Evolutionary conservation across 371 early-diverging fungal species (phyloP), one percentile per base, ranked within the genome.

Genomic region (Basidiobolus meristosporus): DNA sequence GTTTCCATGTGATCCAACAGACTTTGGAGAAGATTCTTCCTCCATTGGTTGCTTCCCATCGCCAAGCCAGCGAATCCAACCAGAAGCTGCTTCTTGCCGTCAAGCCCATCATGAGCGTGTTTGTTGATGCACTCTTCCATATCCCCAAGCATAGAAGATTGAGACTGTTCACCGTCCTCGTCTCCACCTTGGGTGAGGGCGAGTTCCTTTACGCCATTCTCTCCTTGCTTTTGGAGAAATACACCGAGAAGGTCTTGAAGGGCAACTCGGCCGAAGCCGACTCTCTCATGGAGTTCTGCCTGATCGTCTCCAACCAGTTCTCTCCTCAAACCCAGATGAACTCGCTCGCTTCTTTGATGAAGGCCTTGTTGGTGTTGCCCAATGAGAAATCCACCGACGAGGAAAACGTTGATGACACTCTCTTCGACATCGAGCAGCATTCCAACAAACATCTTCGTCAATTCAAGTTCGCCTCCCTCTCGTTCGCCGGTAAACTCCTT

Each of bases 141-240:
- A 88, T 93, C 45, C 97, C 97, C 36, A 73, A 73, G 41, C 92
- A 92, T 53, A 71, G 97, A 41, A 76, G 93, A 38, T 63, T 88
- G 39, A 68, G 84, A 31, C 67, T 95, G 15, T 91, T 90, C 56
- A 73, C 80, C 1, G 68, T 81, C 3, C 54, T 95, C 19, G 70
- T 88, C 30, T 52, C 68, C 7, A 83, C 87, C 0, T 55, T 95
- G 46, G 96, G 92, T 22, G 71, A 71, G 35, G 59, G 66, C 20
- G 65, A 70, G 29, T 85, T 77, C 56, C 54, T 89, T 43, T 69
- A 75, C 38, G 67, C 74, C 7, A 71, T 88, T 39, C 54, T 80
- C 3, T 63, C 77, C 11, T 48, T 89, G 47, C 44, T 90, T 18
- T 59, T 92, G 17, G 78, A 82, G 43, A 72, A 72, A 52, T 62